Base-by-base conservation (phyloP, 2,329 filamentous ascomycete genomes). In the Nigrospora oryzae region DNA sequence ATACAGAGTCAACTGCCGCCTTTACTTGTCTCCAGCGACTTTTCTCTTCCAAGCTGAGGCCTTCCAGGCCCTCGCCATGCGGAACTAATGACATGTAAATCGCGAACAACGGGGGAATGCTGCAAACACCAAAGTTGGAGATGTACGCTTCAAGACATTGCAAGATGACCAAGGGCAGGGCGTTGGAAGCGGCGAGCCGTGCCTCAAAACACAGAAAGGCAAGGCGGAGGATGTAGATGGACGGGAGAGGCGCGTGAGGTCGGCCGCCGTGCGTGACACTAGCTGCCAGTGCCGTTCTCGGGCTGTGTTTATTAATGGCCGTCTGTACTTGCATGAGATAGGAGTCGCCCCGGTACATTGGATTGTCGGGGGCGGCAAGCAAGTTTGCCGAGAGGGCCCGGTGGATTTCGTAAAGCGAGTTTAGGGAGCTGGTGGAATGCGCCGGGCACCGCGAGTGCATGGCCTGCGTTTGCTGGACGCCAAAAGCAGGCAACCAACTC, bases 401-500 rank as follows among this genome's bases (percentile, higher is more conserved):
- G 38, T 52, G 51, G 10, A 54, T 49, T 15, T 47, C 46, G 34
- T 51, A 48, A 6, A 56, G 49, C 7, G 51, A 45, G 23, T 42
- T 38, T n/a, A 54, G 54, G 5, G 54, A 50, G 38, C 50, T 54
- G n/a, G 52, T 46, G 7, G 53, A 53, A 30, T 56, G 52, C 1
- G 52, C 50, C n/a, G 54, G 54, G 40, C 48, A 52, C 31, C 53
- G 49, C 3, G 49, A 51, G 3, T 34, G 36, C 14, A 36, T 38
- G 23, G 16, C 15, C 12, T 49, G 43, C 5, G 38, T 40, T 13
- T 43, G 42, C 14, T 39, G 40, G 17, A 49, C 47, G 5, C 65
- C 64, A 40, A 69, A 68, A 3, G 61, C 65, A 4, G 58, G 75
- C 15, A 71, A 69, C 84, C 84, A 89, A 1, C 81, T 79, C 51